phyloP scores from a whole-genome alignment of 1,284 basidiomycete species.

The Phenoliferia sp. region DNA sequence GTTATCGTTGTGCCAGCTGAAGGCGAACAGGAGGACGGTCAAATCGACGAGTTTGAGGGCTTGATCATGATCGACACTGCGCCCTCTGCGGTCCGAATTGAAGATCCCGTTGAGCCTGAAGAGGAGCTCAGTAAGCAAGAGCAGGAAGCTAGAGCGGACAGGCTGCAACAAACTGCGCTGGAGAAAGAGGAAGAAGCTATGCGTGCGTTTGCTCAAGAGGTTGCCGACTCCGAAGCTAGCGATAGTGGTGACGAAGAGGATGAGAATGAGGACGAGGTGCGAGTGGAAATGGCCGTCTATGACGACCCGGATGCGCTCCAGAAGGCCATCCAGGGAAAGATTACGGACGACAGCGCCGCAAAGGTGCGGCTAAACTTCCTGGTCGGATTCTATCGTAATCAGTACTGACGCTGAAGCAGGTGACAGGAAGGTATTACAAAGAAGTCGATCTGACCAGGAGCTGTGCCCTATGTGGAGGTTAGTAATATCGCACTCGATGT shows the following conservation, averaged over 20 bases:
- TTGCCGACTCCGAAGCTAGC: neutral
- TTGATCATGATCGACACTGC: constrained; percentile 29
- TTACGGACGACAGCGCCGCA: constrained; percentile 28
- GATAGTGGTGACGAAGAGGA: constrained; percentile 3
- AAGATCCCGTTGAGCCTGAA: neutral
- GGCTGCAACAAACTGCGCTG: neutral
- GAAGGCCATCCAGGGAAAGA: constrained; percentile 26
- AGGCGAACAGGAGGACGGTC: constrained; percentile 30
- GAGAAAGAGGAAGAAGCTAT: constrained; percentile 14
- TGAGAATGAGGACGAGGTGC: constrained; percentile 4
- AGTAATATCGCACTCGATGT: neutral
- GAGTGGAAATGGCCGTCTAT: constrained; percentile 15
- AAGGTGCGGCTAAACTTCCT: constrained; percentile 10
- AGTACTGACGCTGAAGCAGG: constrained; percentile 1
- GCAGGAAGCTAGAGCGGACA: neutral
- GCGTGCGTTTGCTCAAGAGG: constrained; percentile 12
- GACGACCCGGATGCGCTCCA: constrained; percentile 24
- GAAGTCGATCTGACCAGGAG: constrained; percentile 30
- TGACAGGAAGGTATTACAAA: constrained; percentile 31
- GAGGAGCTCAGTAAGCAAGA: constrained; percentile 1
- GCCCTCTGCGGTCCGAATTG: constrained; percentile 14
- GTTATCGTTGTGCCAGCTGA: too few relatives aligned
- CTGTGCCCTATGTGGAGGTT: constrained; percentile 30
- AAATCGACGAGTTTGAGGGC: constrained; percentile 23
- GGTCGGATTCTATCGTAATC: neutral